phyloP scores from a whole-genome alignment of 1,284 basidiomycete species.

The Cutaneotrichosporon daszewskae region DNA sequence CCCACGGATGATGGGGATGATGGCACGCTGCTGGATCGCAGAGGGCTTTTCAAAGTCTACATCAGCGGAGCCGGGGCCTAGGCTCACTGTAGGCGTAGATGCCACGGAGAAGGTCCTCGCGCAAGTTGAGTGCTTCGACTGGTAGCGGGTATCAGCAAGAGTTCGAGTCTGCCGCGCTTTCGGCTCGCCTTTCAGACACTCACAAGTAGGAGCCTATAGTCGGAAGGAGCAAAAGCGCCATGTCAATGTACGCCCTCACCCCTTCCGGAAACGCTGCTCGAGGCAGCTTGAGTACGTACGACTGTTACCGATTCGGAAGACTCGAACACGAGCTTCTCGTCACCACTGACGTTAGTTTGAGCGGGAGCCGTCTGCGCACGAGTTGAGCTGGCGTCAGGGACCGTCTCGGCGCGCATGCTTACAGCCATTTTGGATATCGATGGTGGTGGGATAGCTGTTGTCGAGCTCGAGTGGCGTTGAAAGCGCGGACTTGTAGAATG shows the following conservation, averaged over 20 bases:
- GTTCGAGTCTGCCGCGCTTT: background rate
- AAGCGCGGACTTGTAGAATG: conserved; percentile 1
- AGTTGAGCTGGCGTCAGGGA: conserved; percentile 32
- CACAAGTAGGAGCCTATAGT: conserved; percentile 49
- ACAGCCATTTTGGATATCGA: conserved; percentile 58
- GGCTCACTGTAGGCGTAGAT: conserved; percentile 92
- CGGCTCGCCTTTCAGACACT: too few species aligned
- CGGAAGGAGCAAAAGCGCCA: conserved; percentile 46
- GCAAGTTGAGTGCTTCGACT: conserved; percentile 88
- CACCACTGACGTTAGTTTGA: conserved; percentile 36
- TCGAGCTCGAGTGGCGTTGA: conserved; percentile 1
- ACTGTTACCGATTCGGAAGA: conserved; percentile 88
- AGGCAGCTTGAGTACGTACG: conserved; percentile 44
- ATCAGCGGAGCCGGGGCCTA: background rate
- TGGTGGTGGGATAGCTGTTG: conserved; percentile 1
- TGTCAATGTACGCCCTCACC: conserved; percentile 42
- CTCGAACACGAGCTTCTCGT: conserved; percentile 88
- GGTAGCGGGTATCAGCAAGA: conserved; percentile 51
- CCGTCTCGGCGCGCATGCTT: conserved; percentile 49
- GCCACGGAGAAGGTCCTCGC: conserved; percentile 91
- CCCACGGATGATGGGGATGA: conserved; percentile 88
- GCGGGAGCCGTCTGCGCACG: too few species aligned
- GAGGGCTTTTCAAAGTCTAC: conserved; percentile 98
- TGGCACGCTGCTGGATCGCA: conserved; percentile 97
- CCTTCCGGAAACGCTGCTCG: conserved; percentile 38